Evolutionary conservation across 75 land plant genomes (phyloP).

Genomic region (Selaginella moellendorffii): DNA sequence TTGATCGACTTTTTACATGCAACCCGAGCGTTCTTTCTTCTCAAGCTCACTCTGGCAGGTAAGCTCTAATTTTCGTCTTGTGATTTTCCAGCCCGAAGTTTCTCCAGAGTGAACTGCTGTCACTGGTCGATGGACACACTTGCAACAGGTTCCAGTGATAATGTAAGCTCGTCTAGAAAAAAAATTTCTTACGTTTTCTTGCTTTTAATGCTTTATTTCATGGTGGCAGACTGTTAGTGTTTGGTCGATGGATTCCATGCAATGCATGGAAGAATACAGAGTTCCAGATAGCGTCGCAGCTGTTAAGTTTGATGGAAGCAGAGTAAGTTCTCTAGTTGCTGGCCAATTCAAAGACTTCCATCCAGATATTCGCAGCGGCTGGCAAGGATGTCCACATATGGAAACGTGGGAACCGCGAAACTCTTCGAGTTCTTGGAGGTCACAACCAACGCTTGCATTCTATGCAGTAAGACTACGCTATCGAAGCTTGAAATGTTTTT

Average conservation of each 20-base stretch:
- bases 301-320: conserved; percentile 75
- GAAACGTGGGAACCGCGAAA: conserved; percentile 13
- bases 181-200: neutral
- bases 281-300: conserved; percentile 41
- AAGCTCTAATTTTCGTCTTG: neutral
- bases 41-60: neutral
- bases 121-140: conserved; percentile 46
- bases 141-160: conserved; percentile 62
- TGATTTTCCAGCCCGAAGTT: neutral
- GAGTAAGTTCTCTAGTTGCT: conserved; percentile 27
- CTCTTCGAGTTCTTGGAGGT: conserved; percentile 16
- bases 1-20: neutral
- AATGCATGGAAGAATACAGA: conserved; percentile 52
- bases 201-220: conserved; percentile 5
- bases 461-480: conserved; percentile 9
- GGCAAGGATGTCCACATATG: conserved; percentile 51
- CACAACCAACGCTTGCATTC: conserved; percentile 14
- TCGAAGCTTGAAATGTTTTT: neutral
- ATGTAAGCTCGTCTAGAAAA: conserved; percentile 26
- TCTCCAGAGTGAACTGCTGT: conserved; percentile 45
- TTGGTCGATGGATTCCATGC: conserved; percentile 52
- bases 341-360: neutral
- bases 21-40: neutral
- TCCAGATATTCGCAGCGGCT: conserved; percentile 52
- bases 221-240: conserved; percentile 37